These are phyloP conservation scores for Coemansia aciculifera DNA, from an alignment of 192 early-diverging fungal genomes.

Conservation along the genomic window DNA sequence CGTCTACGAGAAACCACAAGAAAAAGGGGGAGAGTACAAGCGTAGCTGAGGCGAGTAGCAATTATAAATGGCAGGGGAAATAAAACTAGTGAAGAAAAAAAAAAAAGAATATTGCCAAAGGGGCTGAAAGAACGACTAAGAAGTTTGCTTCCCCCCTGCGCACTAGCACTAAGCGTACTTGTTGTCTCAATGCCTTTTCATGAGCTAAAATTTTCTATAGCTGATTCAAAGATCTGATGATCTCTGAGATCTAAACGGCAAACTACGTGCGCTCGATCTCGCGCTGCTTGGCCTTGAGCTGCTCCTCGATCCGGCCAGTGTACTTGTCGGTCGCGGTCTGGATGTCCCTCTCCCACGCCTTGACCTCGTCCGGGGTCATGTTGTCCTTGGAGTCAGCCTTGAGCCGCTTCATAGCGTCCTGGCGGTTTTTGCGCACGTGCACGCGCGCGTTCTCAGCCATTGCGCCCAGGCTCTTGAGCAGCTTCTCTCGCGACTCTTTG, in stretches of 20 bases:
- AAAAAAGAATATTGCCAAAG: conserved; percentile 7
- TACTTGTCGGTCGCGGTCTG: conserved; percentile 66
- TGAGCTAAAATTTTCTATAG: conserved; percentile 19
- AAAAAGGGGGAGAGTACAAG: neutral
- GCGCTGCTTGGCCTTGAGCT: conserved; percentile 66
- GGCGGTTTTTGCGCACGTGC: conserved; percentile 66
- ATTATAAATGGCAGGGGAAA: neutral
- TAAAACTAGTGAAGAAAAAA: conserved; percentile 7
- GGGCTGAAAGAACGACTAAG: neutral
- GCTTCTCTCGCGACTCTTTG: conserved; percentile 71
- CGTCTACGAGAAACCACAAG: neutral
- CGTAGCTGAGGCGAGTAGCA: neutral
- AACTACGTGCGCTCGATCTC: conserved; percentile 58
- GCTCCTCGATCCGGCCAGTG: conserved; percentile 63
- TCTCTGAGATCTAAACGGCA: neutral
- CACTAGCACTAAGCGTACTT: neutral
- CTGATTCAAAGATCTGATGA: conserved; percentile 12
- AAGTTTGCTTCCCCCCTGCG: neutral
- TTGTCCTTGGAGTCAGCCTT: conserved; percentile 61
- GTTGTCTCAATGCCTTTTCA: neutral
- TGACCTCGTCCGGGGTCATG: conserved; percentile 59
- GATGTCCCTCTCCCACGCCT: conserved; percentile 64
- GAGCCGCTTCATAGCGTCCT: conserved; percentile 73
- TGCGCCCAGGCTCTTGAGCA: conserved; percentile 63
- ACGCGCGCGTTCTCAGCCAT: conserved; percentile 69